Conservation (phyloP, 768 basidiomycete species). For the Termitomyces sp. region DNA sequence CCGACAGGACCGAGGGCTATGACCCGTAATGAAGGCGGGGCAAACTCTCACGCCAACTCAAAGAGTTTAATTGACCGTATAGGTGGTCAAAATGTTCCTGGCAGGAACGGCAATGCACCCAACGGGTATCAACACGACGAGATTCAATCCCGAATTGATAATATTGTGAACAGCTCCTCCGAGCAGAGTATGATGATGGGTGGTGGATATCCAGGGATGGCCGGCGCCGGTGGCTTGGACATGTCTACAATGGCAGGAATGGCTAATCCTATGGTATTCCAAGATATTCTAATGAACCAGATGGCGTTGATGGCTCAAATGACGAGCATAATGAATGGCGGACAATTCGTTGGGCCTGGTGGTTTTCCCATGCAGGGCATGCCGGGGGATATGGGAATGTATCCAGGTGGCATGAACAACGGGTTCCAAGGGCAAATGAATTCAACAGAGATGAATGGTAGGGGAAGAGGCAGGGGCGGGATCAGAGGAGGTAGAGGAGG, state of each 20-base stretch:
- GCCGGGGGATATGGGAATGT: conserved; percentile 50
- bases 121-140: conserved; percentile 53
- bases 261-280: conserved; percentile 67
- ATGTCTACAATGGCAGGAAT: conserved; percentile 56
- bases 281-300: conserved; percentile 89
- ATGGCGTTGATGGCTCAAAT: conserved; percentile 94
- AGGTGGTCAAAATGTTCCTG: conserved; percentile 47
- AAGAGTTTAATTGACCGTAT: conserved; percentile 80
- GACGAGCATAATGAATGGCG: conserved; percentile 74
- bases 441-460: conserved; percentile 21
- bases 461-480: conserved; percentile 39
- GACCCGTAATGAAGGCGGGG: conserved; percentile 38
- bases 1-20: conserved; percentile 88
- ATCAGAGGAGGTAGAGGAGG: conserved; percentile 38
- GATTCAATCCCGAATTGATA: conserved; percentile 76
- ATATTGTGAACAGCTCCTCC: conserved; percentile 56
- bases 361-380: conserved; percentile 59
- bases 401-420: conserved; percentile 32
- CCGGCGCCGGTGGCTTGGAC: conserved; percentile 46
- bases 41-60: conserved; percentile 23
- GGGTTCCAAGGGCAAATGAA: conserved; percentile 31
- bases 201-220: conserved; percentile 38
- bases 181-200: conserved; percentile 55
- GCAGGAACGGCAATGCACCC: conserved; percentile 21
- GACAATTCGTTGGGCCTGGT: conserved; percentile 49